Conservation (phyloP, 2,329 filamentous ascomycete species). For the Coniochaeta ligniaria region DNA sequence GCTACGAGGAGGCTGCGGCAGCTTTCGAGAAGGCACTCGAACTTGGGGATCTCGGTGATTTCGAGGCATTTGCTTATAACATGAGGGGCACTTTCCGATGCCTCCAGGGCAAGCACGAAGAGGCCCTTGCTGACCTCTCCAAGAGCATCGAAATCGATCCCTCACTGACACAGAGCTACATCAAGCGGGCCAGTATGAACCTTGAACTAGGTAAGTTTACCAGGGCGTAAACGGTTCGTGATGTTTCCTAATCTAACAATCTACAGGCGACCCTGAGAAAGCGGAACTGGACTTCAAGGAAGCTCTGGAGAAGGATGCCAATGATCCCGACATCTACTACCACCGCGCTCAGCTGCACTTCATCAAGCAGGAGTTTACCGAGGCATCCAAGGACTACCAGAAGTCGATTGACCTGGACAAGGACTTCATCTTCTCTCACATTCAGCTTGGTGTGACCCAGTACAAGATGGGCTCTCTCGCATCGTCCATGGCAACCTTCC, state of each 20-base stretch:
- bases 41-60: slow-evolving; percentile 68
- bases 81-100: slow-evolving; percentile 95
- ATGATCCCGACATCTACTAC: slow-evolving; percentile 97
- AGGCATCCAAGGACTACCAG: slow-evolving; percentile 97
- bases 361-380: slow-evolving; percentile 87
- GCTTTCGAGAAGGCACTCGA: slow-evolving; percentile 87
- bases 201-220: slow-evolving; percentile 69
- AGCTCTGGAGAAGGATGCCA: slow-evolving; percentile 75
- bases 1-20: slow-evolving; percentile 79
- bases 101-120: slow-evolving; percentile 77
- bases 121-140: slow-evolving; percentile 78
- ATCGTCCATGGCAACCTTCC: slow-evolving; percentile 97
- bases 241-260: slow-evolving; percentile 19
- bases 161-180: slow-evolving; percentile 87
- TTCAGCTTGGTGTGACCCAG: slow-evolving; percentile 96
- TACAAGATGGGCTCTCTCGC: slow-evolving; percentile 99
- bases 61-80: slow-evolving; percentile 91
- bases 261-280: slow-evolving; percentile 68
- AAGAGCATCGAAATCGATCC: slow-evolving; percentile 90
- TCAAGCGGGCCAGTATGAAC: slow-evolving; percentile 98
- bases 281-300: slow-evolving; percentile 82
- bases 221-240: neutral
- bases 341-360: slow-evolving; percentile 98
- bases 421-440: slow-evolving; percentile 98
- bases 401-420: slow-evolving; percentile 96